Base-by-base conservation (phyloP, 345 rosid species). In the Mercurialis annua region DNA sequence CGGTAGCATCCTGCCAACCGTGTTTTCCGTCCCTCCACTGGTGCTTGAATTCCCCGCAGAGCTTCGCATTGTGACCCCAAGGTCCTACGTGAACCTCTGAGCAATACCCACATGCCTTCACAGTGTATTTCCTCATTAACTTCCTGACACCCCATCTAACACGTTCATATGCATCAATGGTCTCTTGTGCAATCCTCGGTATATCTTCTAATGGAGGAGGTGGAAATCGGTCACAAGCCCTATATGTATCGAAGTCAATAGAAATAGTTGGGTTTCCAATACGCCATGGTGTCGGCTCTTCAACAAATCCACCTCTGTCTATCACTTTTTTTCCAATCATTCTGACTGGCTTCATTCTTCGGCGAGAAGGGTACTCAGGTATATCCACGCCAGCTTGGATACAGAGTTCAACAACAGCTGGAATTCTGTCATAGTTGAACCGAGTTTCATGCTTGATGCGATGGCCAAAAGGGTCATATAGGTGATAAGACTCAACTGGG, bases 21-120 rank as follows among this genome's bases (percentile, higher is more conserved):
- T 92, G 98, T 73, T 90, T 90, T 68, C 98, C 97, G n/a, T 90
- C 98, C 75, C 97, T 84, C 97, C 98, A 87, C 20, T 92, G 97
- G 67, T 92, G 98, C 78, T 92, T 92, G 75, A 79, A 83, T 71
- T 79, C 97, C 42, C 98, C 98, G 31, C 97, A 92, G 21, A 92
- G 89, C 82, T 92, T 90, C 4, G 79, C 98, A 75, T 81, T 83
- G 78, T 92, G 98, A 65, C 97, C 98, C 87, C 93, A 90, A 24
- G 97, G 97, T 71, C 98, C 98, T 21, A 90, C 88, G 47, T 90
- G 97, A 40, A 92, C 93, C 70, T 92, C 98, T 1, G 90, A 76
- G 73, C 98, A 92, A 76, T 92, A 92, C 42, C 97, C 98, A 7
- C 98, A 92, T 5, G 98, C 98, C 84, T 92, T 92, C 64, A 87